Conservation (phyloP, 2,329 filamentous ascomycete species). For the Celoporthe dispersa region DNA sequence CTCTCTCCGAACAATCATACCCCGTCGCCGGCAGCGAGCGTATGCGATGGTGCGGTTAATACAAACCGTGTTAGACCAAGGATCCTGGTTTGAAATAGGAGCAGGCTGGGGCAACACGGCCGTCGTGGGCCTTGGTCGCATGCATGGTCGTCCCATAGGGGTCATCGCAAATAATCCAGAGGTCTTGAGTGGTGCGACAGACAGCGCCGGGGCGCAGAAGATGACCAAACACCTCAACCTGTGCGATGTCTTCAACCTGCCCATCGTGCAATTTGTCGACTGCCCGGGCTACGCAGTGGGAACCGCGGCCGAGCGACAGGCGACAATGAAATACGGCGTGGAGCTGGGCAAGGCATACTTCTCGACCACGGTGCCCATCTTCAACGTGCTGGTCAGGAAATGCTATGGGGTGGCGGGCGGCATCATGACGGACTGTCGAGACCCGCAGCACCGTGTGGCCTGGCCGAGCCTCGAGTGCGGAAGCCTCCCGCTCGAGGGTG, state of each 20-base stretch:
- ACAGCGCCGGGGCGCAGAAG: slow-evolving; percentile 65
- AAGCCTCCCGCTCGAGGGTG: slow-evolving; percentile 64
- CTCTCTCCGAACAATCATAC: slow-evolving; percentile 59
- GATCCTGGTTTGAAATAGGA: slow-evolving; percentile 68
- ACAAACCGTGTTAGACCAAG: slow-evolving; percentile 56
- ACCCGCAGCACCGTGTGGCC: slow-evolving; percentile 63
- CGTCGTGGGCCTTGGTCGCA: slow-evolving; percentile 63
- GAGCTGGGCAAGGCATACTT: slow-evolving; percentile 65
- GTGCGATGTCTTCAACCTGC: slow-evolving; percentile 68
- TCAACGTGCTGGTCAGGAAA: slow-evolving; percentile 64
- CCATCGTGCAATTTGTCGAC: slow-evolving; percentile 62
- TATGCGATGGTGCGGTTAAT: slow-evolving; percentile 64
- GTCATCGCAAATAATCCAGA: slow-evolving; percentile 65
- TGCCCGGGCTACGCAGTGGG: slow-evolving; percentile 53
- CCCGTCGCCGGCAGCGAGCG: slow-evolving; percentile 61
- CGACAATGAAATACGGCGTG: slow-evolving; percentile 68
- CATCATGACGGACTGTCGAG: slow-evolving; percentile 65
- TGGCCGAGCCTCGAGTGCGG: slow-evolving; percentile 70
- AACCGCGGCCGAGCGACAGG: slow-evolving; percentile 63
- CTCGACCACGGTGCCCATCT: slow-evolving; percentile 65
- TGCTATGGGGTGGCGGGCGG: slow-evolving; percentile 68
- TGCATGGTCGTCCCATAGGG: slow-evolving; percentile 61
- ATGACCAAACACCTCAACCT: slow-evolving; percentile 64
- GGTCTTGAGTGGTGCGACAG: slow-evolving; percentile 63
- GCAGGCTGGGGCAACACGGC: slow-evolving; percentile 64